Conservation (phyloP, 139 green algal genomes). For the Picochlorum sp. region DNA sequence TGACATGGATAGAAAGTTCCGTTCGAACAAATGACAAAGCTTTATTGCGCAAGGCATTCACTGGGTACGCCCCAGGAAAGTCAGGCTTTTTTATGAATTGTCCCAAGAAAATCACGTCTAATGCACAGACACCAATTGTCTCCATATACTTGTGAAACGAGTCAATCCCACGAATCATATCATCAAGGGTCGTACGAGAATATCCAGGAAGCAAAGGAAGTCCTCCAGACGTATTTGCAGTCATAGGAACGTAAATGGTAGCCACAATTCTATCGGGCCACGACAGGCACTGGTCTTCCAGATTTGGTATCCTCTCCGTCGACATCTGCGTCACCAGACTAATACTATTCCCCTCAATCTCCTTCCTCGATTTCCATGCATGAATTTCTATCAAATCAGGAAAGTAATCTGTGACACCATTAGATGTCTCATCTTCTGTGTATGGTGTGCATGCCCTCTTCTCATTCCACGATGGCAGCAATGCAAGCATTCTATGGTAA, state of each 20-base stretch:
- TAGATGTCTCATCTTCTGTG: not conserved
- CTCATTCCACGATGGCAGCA: no score
- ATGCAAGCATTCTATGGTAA: no score
- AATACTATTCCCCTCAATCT: conserved; percentile 1
- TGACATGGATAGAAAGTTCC: conserved; percentile 2
- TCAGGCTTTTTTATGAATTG: conserved; percentile 1
- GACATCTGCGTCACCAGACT: conserved; percentile 12
- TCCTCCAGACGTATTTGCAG: conserved; percentile 1
- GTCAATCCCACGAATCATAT: conserved; percentile 14
- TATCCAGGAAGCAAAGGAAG: conserved; percentile 7
- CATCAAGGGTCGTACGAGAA: conserved; percentile 5
- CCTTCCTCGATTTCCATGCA: conserved; percentile 6
- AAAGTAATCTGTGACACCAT: not conserved
- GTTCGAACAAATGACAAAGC: not conserved
- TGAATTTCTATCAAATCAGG: conserved; percentile 5
- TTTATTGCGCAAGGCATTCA: conserved; percentile 10
- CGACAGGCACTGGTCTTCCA: conserved; percentile 11
- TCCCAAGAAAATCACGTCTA: conserved; percentile 1
- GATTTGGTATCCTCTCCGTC: not conserved
- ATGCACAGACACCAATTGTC: conserved; percentile 8
- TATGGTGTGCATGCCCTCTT: no score
- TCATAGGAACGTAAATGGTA: conserved; percentile 7
- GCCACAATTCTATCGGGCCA: conserved; percentile 9
- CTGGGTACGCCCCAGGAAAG: conserved; percentile 10
- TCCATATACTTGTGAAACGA: conserved; percentile 16